Percentiles rank a stretch among this genome's conserved stretches.
These are phyloP conservation scores for Grammothele lineata DNA, from an alignment of 768 basidiomycete species.

Conservation along the genomic window DNA sequence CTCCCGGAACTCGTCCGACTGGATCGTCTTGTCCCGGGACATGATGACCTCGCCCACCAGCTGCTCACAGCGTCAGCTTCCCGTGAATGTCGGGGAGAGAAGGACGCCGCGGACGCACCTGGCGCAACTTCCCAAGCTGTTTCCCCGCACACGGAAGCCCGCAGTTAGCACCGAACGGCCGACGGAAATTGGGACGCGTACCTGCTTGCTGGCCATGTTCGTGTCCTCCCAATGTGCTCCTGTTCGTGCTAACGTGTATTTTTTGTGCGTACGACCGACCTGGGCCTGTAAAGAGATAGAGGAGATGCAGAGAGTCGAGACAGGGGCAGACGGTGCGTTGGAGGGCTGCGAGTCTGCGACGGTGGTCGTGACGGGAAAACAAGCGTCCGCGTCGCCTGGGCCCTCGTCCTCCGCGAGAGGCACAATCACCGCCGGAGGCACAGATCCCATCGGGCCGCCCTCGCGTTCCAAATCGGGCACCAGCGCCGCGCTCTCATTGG, in stretches of 20 bases:
- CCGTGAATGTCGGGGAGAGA: conserved; percentile 3
- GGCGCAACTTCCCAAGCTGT: conserved; percentile 69
- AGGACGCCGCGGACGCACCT: conserved; percentile 41
- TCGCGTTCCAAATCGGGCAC: conserved; percentile 3
- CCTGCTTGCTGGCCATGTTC: conserved; percentile 66
- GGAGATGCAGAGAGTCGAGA: too few relatives aligned
- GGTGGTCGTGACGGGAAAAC: conserved; percentile 11
- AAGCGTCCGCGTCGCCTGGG: conserved; percentile 1
- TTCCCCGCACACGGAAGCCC: conserved; percentile 28
- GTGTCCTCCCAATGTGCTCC: neutral
- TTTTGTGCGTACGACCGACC: too few relatives aligned
- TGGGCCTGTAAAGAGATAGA: too few relatives aligned
- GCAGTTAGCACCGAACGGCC: neutral
- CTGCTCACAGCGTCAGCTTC: conserved; percentile 32
- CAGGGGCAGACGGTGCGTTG: too few relatives aligned
- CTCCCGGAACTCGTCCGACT: conserved; percentile 75
- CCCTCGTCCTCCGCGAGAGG: neutral
- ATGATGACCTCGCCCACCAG: conserved; percentile 91
- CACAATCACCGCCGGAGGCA: conserved; percentile 10
- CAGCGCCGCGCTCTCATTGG: conserved; percentile 5
- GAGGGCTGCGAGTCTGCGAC: too few relatives aligned
- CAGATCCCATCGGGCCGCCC: conserved; percentile 19
- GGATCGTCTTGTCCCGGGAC: conserved; percentile 72
- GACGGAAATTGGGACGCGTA: conserved; percentile 21
- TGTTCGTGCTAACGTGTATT: too few relatives aligned